Conservation (phyloP, 768 basidiomycete species). For the Lactarius sp. region DNA sequence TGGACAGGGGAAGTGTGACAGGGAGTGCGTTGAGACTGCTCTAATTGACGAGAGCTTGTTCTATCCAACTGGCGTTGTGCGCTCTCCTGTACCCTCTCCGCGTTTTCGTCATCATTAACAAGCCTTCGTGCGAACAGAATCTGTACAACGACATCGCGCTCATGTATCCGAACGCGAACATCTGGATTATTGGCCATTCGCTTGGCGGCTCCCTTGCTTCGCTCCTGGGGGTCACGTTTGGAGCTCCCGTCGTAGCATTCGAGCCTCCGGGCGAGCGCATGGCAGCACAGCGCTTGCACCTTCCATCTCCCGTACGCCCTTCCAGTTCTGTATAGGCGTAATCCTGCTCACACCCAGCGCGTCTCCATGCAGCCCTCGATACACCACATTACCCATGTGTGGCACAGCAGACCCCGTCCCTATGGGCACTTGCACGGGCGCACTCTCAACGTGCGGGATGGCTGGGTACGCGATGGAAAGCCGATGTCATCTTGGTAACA, state of each 20-base stretch:
- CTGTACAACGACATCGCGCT: conserved; percentile 89
- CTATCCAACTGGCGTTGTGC: conserved; percentile 78
- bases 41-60: conserved; percentile 83
- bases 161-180: conserved; percentile 83
- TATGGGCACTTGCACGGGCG: conserved; percentile 76
- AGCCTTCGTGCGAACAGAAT: conserved; percentile 48
- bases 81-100: conserved; percentile 26
- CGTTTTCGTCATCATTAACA: background rate
- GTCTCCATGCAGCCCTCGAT: conserved; percentile 49
- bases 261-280: conserved; percentile 67
- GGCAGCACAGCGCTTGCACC: conserved; percentile 71
- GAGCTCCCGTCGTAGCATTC: conserved; percentile 84
- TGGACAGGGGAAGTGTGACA: conserved; percentile 70
- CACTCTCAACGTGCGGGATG: conserved; percentile 59
- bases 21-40: conserved; percentile 73
- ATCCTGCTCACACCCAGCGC: background rate
- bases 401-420: conserved; percentile 94
- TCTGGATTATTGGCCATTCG: conserved; percentile 85
- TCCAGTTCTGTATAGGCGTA: background rate
- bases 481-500: conserved; percentile 50
- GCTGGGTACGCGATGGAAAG: conserved; percentile 86
- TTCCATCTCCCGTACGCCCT: conserved; percentile 72
- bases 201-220: conserved; percentile 85
- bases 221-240: conserved; percentile 88
- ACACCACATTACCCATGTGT: conserved; percentile 81